Percentiles rank a stretch among this genome's conserved stretches.
Conservation (phyloP, 192 early-diverging fungal genomes). For the Funneliformis geosporum region DNA sequence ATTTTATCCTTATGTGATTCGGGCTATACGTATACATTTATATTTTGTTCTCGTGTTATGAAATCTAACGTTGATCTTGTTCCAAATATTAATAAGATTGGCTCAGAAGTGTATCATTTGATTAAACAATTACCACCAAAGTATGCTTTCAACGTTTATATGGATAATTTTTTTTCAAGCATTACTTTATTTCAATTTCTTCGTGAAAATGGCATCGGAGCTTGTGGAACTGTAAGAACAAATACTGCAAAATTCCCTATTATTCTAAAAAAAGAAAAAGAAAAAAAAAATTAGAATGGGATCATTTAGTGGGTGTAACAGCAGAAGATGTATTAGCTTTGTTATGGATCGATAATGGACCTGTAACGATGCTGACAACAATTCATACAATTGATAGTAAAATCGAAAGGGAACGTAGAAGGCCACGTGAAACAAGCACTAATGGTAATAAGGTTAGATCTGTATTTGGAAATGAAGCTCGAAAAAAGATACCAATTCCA, state of each 20-base stretch:
- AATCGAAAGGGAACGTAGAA: not conserved
- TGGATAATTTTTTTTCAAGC: no score
- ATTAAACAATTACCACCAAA: no score
- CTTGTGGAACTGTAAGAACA: conserved; percentile 12
- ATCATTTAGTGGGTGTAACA: no score
- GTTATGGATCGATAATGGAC: no score
- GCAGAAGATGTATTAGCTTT: no score
- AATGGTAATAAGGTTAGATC: conserved; percentile 26
- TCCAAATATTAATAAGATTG: conserved; percentile 4
- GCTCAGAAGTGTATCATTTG: not conserved
- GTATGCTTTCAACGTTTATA: no score
- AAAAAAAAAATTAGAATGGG: not conserved
- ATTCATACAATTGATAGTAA: not conserved
- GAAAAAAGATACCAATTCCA: conserved; percentile 4
- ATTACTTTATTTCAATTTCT: no score
- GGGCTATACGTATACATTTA: conserved; percentile 36
- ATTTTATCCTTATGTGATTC: conserved; percentile 37
- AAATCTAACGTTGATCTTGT: conserved; percentile 14
- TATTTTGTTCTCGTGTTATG: conserved; percentile 14
- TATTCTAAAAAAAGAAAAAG: not conserved
- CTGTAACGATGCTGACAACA: no score
- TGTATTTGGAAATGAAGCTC: conserved; percentile 28
- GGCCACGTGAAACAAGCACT: conserved; percentile 31
- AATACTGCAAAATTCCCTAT: no score
- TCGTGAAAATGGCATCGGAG: not conserved